Base-by-base conservation (phyloP, 768 basidiomycete species). In the Lentinula edodes region DNA sequence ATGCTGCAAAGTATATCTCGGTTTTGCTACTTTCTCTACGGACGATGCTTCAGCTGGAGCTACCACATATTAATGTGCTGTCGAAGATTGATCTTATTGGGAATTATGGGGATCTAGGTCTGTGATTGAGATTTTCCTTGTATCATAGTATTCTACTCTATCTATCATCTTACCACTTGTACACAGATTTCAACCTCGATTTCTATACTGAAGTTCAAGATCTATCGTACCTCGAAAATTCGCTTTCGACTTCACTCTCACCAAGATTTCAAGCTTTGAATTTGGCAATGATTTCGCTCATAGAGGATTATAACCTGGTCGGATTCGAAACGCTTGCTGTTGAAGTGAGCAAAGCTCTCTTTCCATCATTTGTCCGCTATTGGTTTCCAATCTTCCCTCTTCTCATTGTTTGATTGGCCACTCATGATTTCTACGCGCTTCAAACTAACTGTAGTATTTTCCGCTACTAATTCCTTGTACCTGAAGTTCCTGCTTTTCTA, bases 161-260 rank as follows among this genome's bases (percentile, higher is more conserved):
- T 28, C 28, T 4, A 28, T 28, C 28, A 13, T 20, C 20, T 41
- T 23, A 41, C 20, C 55, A 60, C 38, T 55, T 9, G 38, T 52
- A 45, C 18, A 61, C 6, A 53, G 96, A 96, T 48, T 98, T 99
- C 79, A 97, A 96, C 69, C 87, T 99, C 34, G 92, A 94, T 65
- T 99, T 91, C 72, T 98, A 98, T 73, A 98, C 97, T 45, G 95
- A 99, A 74, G 97, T 97, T 0, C 95, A 97, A 73, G 96, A 99
- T 70, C 80, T 99, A 0, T 88, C 89, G 1, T 89, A 98, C 71
- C 84, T 99, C 20, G 85, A 92, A 65, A 88, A 88, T 64, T 76
- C 85, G 0, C 83, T 98, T 15, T 78, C 85, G 0, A 70, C 84
- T 0, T 82, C 89, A 0, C 67, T 76, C 3, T 74, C 82, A 1